A percentile compares a stretch with the other conserved stretches of the same genome.
phyloP scores from a whole-genome alignment of 257 asterid genomes.

The Paulownia fortunei region DNA sequence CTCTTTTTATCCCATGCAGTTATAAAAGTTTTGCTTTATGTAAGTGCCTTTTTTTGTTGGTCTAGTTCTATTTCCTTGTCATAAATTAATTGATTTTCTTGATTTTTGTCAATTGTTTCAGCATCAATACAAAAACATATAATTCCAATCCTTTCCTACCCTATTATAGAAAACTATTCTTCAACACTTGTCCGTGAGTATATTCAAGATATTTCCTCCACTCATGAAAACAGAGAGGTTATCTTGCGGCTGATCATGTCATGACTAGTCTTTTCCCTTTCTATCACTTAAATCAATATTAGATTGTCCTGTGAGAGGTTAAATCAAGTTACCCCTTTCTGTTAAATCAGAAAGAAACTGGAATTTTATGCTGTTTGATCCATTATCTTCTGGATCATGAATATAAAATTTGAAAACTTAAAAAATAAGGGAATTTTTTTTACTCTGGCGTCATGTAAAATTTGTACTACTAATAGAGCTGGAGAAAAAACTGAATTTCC shows the following conservation, averaged over 20 bases:
- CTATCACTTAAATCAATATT: neutral
- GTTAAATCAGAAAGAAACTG: slow-evolving; percentile 17
- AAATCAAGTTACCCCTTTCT: neutral
- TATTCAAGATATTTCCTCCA: neutral
- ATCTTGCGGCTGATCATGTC: neutral
- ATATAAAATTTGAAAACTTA: neutral
- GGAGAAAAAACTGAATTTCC: neutral
- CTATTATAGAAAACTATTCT: neutral
- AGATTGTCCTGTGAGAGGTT: neutral
- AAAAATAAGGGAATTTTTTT: neutral
- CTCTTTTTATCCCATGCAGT: neutral
- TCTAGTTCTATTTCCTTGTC: neutral
- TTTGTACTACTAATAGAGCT: neutral
- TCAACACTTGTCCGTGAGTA: neutral
- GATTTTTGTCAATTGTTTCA: neutral
- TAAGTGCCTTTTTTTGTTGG: neutral
- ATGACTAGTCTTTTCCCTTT: neutral
- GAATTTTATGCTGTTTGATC: neutral
- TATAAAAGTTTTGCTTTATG: neutral
- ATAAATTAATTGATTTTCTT: neutral
- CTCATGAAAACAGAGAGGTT: neutral
- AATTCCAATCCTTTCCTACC: neutral
- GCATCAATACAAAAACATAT: neutral
- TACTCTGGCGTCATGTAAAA: neutral
- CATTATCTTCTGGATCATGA: neutral